Evolutionary conservation across 176 grass and related monocot species (phyloP), one percentile per base, ranked within the genome.

Genomic region (Oropetium thomaeum): DNA sequence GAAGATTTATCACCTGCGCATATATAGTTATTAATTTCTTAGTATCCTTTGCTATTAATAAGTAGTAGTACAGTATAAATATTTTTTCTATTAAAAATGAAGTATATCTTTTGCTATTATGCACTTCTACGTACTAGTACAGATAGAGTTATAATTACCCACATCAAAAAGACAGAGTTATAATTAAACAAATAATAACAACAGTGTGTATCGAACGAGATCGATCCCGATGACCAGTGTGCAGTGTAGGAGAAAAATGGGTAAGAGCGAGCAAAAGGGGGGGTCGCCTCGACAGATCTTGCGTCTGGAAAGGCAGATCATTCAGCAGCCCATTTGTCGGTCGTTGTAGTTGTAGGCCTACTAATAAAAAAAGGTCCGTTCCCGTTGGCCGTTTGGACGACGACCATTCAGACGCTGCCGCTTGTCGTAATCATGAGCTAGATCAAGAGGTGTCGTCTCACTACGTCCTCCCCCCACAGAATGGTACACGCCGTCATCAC

Each of bases 261-360:
- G n/a, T n/a, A n/a, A n/a, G 54, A 37, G 43, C 59, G n/a, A 0
- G 43, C 30, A 32, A 49, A 71, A 71, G 39, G 49, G 14, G 53
- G 25, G 30, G 40, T 38, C 37, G 5, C 11, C 38, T 22, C 4
- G 16, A 19, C 40, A 81, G 51, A 75, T 83, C 81, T 76, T 4
- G 70, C 25, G 62, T 3, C 81, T 69, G 26, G 40, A 83, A 81
- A 83, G 72, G 39, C 29, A 60, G 62, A 83, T 83, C 81, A 33
- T 34, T 8, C 34, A 30, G 52, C 65, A 53, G 55, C 59, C 73
- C 73, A 84, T 64, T 48, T 69, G 82, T 86, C 57, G 82, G 73
- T 64, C 65, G 25, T 71, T 30, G 73, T 39, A 58, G 37, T 37
- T n/a, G 54, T 62, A 43, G 33, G 25, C 33, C 30, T 13, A 16